Evolutionary conservation across 2,329 filamentous ascomycete species (phyloP), one percentile per base, ranked within the genome.

Genomic region (Cercospora sojina): DNA sequence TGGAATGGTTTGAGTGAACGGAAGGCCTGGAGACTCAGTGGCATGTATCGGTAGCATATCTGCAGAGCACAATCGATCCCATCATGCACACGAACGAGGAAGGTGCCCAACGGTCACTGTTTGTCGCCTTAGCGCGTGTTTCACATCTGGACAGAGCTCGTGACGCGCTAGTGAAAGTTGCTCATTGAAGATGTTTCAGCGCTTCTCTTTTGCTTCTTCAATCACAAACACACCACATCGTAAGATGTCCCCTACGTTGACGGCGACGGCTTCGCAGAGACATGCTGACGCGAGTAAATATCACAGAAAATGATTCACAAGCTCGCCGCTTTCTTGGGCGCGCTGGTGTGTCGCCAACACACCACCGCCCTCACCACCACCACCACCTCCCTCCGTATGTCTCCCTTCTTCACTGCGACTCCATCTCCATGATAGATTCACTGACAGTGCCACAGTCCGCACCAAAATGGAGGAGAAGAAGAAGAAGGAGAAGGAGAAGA

Each of bases 401-500:
- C 59, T 38, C 2, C n/a, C 53, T 12, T n/a, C 35, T n/a, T 41
- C 35, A 41, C 7, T n/a, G 35, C 16, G 16, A 6, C 35, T 41
- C n/a, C 23, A 5, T 7, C 10, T 5, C 5, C 31, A 6, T 12
- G 32, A 41, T 10, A 56, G 8, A 55, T 62, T 10, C 32, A 51
- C 60, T 63, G 51, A 63, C 35, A 63, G 18, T 47, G 31, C 9
- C 60, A 57, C 32, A 63, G 60, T 43, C 18, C 20, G 49, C 51
- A 18, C 31, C 32, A 56, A 56, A 12, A 55, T 18, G 49, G 35
- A 57, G 49, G 23, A 63, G 51, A 56, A 62, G 60, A n/a, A 62
- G 49, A 32, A 62, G 60, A 27, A 57, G 60, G 38, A 62, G 60
- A 31, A 57, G 60, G 20, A 57, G 60, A 35, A 41, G 49, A 51